phyloP scores from a whole-genome alignment of 2,329 filamentous ascomycete genomes.

The Corynespora cassiicola region DNA sequence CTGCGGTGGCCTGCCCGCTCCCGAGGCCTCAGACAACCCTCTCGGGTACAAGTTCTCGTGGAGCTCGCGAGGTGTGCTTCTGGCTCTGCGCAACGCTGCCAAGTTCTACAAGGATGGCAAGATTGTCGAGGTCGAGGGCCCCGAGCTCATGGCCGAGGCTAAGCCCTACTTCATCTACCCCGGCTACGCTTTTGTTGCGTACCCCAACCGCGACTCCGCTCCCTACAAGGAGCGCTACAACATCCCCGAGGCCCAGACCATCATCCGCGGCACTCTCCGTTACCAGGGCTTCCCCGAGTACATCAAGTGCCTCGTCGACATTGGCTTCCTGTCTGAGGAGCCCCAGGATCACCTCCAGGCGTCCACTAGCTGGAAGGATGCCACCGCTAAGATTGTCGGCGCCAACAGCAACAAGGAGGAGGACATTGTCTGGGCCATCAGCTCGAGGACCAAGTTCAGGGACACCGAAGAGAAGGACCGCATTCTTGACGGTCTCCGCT shows the following conservation, averaged over 20 bases:
- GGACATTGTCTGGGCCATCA: conserved; percentile 76
- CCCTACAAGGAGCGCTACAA: conserved; percentile 86
- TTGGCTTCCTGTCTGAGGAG: conserved; percentile 83
- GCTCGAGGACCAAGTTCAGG: conserved; percentile 76
- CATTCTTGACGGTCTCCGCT: conserved; percentile 74
- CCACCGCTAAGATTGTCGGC: conserved; percentile 77
- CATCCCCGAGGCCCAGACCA: conserved; percentile 89
- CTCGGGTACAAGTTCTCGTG: conserved; percentile 90
- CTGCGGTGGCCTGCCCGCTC: conserved; percentile 63
- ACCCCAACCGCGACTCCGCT: conserved; percentile 91
- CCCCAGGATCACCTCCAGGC: conserved; percentile 68
- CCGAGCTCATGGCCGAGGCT: conserved; percentile 82
- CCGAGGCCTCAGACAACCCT: conserved; percentile 83
- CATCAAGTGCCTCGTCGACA: conserved; percentile 84
- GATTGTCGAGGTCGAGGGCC: conserved; percentile 61
- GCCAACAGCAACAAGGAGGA: conserved; percentile 69
- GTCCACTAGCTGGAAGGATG: conserved; percentile 78
- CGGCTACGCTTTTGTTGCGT: conserved; percentile 87
- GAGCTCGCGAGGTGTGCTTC: conserved; percentile 80
- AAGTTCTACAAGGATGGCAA: conserved; percentile 83
- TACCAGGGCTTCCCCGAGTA: conserved; percentile 93
- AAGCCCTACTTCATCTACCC: conserved; percentile 93
- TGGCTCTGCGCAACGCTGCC: conserved; percentile 86
- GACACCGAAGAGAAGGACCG: conserved; percentile 71
- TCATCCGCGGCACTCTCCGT: conserved; percentile 83